Evolutionary conservation across 805 yeast genomes (phyloP), one percentile per base, ranked within the genome.

Genomic region (Schizosaccharomyces osmophilus): DNA sequence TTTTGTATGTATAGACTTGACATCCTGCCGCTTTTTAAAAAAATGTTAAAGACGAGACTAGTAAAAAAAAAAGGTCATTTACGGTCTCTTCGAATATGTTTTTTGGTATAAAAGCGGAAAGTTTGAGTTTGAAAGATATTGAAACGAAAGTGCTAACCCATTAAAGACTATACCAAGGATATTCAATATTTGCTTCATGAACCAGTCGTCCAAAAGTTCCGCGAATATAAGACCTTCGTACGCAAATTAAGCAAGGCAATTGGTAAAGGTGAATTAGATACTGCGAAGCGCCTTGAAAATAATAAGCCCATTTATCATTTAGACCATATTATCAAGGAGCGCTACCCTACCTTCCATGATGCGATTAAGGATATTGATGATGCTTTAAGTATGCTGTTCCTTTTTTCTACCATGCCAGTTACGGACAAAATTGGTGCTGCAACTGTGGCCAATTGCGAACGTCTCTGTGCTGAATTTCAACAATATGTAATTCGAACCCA

Each of bases 181-280:
- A 93, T 93, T 66, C 95, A 89, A 73, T 93, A 90, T 72, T 76
- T 93, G 67, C 75, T 87, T 76, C 98, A 93, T 72, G 98, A 93
- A 75, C 97, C 97, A 3, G 85, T 93, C 31, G 77, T 93, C 67
- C 79, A 78, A 64, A 88, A 86, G 73, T 93, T 93, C 74, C 82
- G 98, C 74, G 95, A 89, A 63, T 97, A 93, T 74, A 93, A 93
- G 77, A 80, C 93, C 5, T 93, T 93, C 73, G 84, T 96, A 61
- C 85, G 85, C 73, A 93, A 90, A 73, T 80, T 93, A 68, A 85
- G 88, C 64, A 82, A 80, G 67, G 95, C 95, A 51, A 76, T 93
- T 61, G 95, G 96, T 62, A 83, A 89, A 71, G 95, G 96, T 65
- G 97, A 93, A 70, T 80, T 89, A 63, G 78, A 82, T 55, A 87